These are phyloP conservation scores for Aspergillus sergii DNA, from an alignment of 2,329 filamentous ascomycete species.

Conservation along the genomic window DNA sequence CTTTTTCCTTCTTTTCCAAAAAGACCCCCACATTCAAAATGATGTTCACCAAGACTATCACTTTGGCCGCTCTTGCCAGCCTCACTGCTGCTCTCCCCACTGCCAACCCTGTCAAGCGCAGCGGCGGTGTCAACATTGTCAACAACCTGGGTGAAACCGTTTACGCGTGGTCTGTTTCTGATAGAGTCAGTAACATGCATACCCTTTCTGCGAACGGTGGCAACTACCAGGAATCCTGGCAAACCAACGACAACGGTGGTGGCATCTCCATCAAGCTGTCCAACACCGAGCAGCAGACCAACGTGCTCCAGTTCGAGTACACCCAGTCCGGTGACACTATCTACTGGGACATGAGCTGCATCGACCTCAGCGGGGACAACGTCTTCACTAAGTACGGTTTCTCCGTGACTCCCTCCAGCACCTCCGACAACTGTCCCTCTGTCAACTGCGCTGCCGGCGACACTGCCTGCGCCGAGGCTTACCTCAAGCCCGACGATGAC, in stretches of 20 bases:
- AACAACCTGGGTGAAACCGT: constrained; percentile 41
- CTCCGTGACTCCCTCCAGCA: constrained; percentile 33
- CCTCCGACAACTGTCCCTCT: constrained; percentile 31
- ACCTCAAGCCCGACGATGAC: constrained; percentile 44
- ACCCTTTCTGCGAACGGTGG: constrained; percentile 37
- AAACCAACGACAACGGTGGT: constrained; percentile 40
- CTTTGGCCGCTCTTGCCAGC: constrained; percentile 35
- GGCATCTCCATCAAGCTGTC: constrained; percentile 48
- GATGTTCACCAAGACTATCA: constrained; percentile 42
- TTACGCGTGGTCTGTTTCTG: constrained; percentile 46
- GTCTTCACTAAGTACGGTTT: constrained; percentile 39
- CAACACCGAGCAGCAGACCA: constrained; percentile 29
- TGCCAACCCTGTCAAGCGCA: constrained; percentile 27
- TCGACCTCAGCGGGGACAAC: constrained; percentile 33
- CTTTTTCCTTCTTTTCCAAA: background rate
- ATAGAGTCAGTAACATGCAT: constrained; percentile 37
- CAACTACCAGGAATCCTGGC: constrained; percentile 38
- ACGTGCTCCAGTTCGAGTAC: constrained; percentile 48
- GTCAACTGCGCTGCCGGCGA: constrained; percentile 42
- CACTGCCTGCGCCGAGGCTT: constrained; percentile 38
- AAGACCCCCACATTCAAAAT: constrained; percentile 24
- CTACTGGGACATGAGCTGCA: constrained; percentile 42
- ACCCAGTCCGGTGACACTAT: constrained; percentile 33
- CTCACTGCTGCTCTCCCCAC: constrained; percentile 35
- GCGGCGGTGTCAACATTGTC: constrained; percentile 35